Evolutionary conservation across 2,329 filamentous ascomycete species (phyloP).

Genomic region (Cladophialophora immunda): DNA sequence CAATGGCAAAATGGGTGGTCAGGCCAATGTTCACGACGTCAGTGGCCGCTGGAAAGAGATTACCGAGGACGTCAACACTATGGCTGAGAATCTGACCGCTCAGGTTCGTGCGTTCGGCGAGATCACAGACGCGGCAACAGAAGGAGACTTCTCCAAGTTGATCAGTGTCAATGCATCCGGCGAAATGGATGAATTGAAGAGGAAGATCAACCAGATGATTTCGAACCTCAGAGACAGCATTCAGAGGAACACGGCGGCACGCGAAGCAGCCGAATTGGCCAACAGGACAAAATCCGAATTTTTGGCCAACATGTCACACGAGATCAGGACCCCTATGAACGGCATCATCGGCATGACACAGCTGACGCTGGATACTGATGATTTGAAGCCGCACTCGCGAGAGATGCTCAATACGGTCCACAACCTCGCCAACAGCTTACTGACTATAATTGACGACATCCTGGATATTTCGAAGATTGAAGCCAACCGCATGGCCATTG

Average conservation of each 20-base stretch:
- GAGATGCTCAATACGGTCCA: slow-evolving; percentile 99
- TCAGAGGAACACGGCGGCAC: slow-evolving; percentile 92
- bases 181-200: slow-evolving; percentile 98
- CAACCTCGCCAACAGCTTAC: slow-evolving; percentile 90
- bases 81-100: slow-evolving; percentile 86
- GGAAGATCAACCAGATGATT: slow-evolving; percentile 99
- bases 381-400: slow-evolving; percentile 91
- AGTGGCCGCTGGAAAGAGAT: slow-evolving; percentile 98
- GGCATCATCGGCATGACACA: slow-evolving; percentile 99
- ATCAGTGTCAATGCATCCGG: slow-evolving; percentile 97
- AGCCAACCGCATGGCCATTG: slow-evolving; percentile 96
- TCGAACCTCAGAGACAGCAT: slow-evolving; percentile 95
- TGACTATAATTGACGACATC: slow-evolving; percentile 93
- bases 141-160: slow-evolving; percentile 95
- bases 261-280: slow-evolving; percentile 93
- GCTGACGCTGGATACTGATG: slow-evolving; percentile 91
- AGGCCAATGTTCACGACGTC: slow-evolving; percentile 91
- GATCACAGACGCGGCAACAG: slow-evolving; percentile 96
- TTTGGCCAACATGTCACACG: slow-evolving; percentile 98
- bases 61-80: slow-evolving; percentile 94
- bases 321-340: slow-evolving; percentile 97
- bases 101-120: slow-evolving; percentile 98
- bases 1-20: slow-evolving; percentile 97
- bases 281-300: slow-evolving; percentile 99
- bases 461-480: slow-evolving; percentile 80